phyloP scores from a whole-genome alignment of 352 stramenopile species.

The Phytopythium montanum region DNA sequence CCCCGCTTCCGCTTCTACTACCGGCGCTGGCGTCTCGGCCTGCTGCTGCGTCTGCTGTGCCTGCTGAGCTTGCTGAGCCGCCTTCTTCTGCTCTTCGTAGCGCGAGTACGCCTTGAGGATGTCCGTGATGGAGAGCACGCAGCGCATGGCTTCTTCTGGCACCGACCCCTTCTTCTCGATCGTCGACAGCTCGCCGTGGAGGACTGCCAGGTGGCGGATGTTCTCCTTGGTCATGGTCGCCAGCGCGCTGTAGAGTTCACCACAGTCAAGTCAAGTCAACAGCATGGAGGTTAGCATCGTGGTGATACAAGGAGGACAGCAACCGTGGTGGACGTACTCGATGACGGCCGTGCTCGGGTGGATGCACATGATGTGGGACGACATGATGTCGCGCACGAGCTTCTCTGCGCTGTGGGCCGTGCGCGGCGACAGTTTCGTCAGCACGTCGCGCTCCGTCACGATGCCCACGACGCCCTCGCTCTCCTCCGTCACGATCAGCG shows the following conservation, averaged over 20 bases:
- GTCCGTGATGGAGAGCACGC: slow-evolving; percentile 83
- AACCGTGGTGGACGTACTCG: slow-evolving; percentile 40
- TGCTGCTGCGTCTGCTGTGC: background rate
- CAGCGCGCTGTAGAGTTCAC: slow-evolving; percentile 36
- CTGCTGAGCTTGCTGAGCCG: slow-evolving; percentile 4
- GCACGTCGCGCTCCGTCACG: slow-evolving; percentile 77
- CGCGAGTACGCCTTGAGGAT: slow-evolving; percentile 74
- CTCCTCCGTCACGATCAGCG: slow-evolving; percentile 77
- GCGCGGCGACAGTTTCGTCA: slow-evolving; percentile 69
- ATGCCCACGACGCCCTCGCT: slow-evolving; percentile 73
- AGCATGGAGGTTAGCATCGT: background rate
- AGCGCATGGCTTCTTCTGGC: slow-evolving; percentile 80
- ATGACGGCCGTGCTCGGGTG: slow-evolving; percentile 76
- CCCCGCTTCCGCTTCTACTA: background rate
- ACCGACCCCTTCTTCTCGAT: slow-evolving; percentile 72
- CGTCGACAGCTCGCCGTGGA: slow-evolving; percentile 71
- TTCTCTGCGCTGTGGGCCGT: slow-evolving; percentile 43
- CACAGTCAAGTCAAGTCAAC: background rate
- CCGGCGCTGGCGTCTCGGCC: background rate
- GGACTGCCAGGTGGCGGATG: slow-evolving; percentile 78
- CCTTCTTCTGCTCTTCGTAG: slow-evolving; percentile 61
- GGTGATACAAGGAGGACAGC: background rate
- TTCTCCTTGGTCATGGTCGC: slow-evolving; percentile 88
- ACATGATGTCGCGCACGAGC: slow-evolving; percentile 79
- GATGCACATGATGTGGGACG: slow-evolving; percentile 85